Evolutionary conservation across 306 rosid species (phyloP).

Genomic region (Spatholobus suberectus): DNA sequence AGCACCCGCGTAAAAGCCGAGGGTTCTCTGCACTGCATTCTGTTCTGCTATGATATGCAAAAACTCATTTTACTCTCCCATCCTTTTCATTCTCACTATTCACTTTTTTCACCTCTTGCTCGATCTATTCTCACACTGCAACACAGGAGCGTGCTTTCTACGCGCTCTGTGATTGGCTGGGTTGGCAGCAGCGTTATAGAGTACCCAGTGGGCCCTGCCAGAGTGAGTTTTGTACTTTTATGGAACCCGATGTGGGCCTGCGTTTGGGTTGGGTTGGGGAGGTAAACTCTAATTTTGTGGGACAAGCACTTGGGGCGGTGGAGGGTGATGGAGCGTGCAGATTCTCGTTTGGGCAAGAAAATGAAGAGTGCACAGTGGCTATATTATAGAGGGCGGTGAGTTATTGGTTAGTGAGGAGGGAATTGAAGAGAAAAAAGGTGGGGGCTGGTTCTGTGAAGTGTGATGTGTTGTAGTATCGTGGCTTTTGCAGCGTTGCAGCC

Average conservation of each 20-base stretch:
- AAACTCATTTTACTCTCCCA: neutral
- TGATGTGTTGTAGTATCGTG: neutral
- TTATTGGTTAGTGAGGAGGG: neutral
- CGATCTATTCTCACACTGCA: neutral
- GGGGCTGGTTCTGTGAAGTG: neutral
- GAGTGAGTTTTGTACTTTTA: neutral
- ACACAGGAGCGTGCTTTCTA: neutral
- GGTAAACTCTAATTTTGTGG: neutral
- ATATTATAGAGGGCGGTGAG: neutral
- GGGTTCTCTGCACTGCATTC: slow-evolving; percentile 20
- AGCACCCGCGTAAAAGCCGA: slow-evolving; percentile 44
- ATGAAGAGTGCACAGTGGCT: neutral
- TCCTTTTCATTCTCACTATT: neutral
- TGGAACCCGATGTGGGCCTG: slow-evolving; percentile 9
- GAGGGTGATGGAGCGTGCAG: neutral
- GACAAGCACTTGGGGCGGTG: slow-evolving; percentile 28
- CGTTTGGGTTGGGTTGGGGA: neutral
- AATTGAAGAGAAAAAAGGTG: neutral
- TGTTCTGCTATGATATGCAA: neutral
- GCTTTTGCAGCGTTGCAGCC: neutral
- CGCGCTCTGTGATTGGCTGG: neutral
- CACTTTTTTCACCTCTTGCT: neutral
- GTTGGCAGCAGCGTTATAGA: neutral
- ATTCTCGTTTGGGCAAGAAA: slow-evolving; percentile 27
- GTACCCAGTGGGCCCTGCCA: slow-evolving; percentile 30